Evolutionary conservation across 306 rosid genomes (phyloP), one percentile per base, ranked within the genome.

Genomic region (Lathyrus aphaca): DNA sequence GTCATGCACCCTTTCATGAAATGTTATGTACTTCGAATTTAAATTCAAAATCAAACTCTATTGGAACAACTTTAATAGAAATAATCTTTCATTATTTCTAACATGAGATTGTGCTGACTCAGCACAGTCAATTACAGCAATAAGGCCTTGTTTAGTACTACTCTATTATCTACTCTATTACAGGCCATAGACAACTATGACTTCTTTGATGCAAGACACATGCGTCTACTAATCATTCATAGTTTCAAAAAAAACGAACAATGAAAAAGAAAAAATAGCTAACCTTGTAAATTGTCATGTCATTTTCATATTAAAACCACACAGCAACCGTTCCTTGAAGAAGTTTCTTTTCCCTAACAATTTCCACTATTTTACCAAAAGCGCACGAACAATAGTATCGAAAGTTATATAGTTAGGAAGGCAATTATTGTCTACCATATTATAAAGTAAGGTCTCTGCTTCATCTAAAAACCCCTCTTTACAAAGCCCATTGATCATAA

Each of bases 401-500:
- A 77, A 77, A 71, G 81, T 70, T 35, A 70, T 51, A 16, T 5
- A 64, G 50, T 64, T 70, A 15, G 81, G 81, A 54, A 3, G 67
- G 63, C 54, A 77, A 64, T 48, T 66, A 70, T 54, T 16, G 18
- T 77, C 55, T 13, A 63, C 68, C 81, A 71, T 77, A 64, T 64
- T 49, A 40, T 54, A 71, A 64, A 77, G 81, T 16, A 77, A 44
- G 38, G 62, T 76, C 68, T 70, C 77, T 5, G 66, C 81, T 54
- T 77, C 77, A 23, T 77, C 81, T 21, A 77, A 64, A 39, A 63
- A 71, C 16, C 81, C 73, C 68, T 71, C 76, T 44, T 59, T 77
- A 44, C 72, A 56, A 8, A 77, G 68, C 3, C 81, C 81, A 45
- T 71, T 64, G 67, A 77, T 77, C 81, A 77, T 70, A 63, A 71